Conservation (phyloP, 2,329 filamentous ascomycete genomes). For the Paecilomyces sp. region DNA sequence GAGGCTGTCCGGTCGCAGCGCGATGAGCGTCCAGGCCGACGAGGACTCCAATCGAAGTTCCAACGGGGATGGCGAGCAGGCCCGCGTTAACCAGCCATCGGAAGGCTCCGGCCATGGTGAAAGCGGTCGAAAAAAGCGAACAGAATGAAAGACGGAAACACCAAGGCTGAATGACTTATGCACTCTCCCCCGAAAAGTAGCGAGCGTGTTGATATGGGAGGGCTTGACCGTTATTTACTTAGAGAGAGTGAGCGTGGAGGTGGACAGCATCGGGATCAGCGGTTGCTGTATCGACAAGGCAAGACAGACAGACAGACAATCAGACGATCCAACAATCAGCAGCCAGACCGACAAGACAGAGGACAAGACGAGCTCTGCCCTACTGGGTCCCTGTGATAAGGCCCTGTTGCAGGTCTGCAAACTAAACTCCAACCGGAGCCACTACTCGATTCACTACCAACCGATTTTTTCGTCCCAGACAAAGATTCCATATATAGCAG, state of each 20-base stretch:
- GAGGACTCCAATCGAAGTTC: constrained; percentile 43
- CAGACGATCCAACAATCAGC: no score
- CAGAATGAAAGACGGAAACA: not conserved
- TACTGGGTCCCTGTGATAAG: no score
- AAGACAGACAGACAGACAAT: no score
- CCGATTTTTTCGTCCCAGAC: no score
- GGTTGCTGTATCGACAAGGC: not conserved
- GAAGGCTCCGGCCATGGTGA: constrained; percentile 16
- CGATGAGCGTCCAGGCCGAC: constrained; percentile 44
- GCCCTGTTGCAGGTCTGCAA: no score
- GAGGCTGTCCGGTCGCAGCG: constrained; percentile 34
- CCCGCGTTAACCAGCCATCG: constrained; percentile 45
- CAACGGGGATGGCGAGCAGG: constrained; percentile 45
- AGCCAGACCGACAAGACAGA: no score
- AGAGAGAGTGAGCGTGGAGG: not conserved
- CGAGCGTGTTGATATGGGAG: not conserved
- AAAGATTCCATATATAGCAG: not conserved
- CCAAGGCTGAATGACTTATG: not conserved
- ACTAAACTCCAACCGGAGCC: no score
- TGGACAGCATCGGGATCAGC: not conserved
- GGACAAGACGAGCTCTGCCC: no score
- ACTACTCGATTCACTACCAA: no score
- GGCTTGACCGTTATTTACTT: not conserved
- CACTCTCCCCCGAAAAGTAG: not conserved
- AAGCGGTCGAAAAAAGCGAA: not conserved